Conservation (phyloP, 2,329 filamentous ascomycete genomes). For the Scopulariopsis brevicaulis region DNA sequence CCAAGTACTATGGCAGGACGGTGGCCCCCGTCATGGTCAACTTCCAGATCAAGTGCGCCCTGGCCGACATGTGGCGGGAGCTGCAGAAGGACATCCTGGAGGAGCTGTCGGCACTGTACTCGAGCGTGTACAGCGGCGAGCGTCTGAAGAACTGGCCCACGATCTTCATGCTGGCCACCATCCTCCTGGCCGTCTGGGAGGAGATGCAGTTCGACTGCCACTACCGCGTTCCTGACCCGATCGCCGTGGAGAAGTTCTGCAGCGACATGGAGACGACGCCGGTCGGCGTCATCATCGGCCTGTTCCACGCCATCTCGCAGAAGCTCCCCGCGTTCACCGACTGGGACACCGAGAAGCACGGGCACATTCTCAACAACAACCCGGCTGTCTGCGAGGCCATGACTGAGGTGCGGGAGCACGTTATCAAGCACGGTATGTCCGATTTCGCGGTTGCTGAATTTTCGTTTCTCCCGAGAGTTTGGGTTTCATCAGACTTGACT, state of each 20-base stretch:
- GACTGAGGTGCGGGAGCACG: constrained; percentile 89
- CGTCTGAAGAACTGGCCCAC: constrained; percentile 98
- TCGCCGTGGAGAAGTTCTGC: constrained; percentile 88
- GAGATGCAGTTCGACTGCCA: constrained; percentile 98
- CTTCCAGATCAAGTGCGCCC: constrained; percentile 96
- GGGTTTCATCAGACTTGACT: not conserved
- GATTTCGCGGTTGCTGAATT: not conserved
- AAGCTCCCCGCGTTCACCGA: constrained; percentile 88
- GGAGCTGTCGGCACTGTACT: constrained; percentile 85
- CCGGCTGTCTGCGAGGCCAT: constrained; percentile 86
- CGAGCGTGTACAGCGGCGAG: constrained; percentile 94
- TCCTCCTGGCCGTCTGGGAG: constrained; percentile 91
- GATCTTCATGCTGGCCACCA: constrained; percentile 93
- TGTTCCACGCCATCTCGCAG: constrained; percentile 96
- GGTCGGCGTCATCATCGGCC: constrained; percentile 88
- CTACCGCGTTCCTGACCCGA: constrained; percentile 79
- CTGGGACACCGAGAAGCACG: constrained; percentile 88
- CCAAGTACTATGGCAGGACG: constrained; percentile 81
- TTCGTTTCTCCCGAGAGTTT: not conserved
- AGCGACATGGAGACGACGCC: constrained; percentile 93
- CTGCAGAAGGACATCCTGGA: constrained; percentile 92
- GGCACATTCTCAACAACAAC: constrained; percentile 84
- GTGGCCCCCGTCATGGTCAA: constrained; percentile 98
- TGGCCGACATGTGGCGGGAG: constrained; percentile 97
- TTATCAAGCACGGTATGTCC: constrained; percentile 79